Evolutionary conservation across 2,329 filamentous ascomycete genomes (phyloP).

Genomic region (Aspergillus novofumigatus): DNA sequence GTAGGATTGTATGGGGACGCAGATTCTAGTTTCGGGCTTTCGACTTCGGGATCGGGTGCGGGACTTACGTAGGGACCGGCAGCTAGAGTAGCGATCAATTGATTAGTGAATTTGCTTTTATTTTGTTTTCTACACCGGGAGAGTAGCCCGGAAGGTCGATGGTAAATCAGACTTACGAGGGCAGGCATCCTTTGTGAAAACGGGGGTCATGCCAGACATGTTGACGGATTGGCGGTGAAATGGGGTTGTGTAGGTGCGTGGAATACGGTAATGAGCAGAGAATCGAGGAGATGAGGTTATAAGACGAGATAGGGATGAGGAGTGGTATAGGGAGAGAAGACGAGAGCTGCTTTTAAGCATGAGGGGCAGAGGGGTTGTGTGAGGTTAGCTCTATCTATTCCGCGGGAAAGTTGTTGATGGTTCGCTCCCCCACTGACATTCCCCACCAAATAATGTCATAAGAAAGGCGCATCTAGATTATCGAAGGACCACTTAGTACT

Average conservation of each 20-base stretch:
- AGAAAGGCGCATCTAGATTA: not conserved
- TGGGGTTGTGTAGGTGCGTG: slow-evolving; percentile 1
- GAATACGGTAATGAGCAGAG: slow-evolving; percentile 10
- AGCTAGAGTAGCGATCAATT: slow-evolving; percentile 18
- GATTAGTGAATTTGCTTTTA: slow-evolving; percentile 6
- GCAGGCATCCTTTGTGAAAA: slow-evolving; percentile 42
- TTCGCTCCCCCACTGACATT: not conserved
- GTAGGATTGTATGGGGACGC: not conserved
- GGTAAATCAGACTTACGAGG: slow-evolving; percentile 36
- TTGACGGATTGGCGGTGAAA: slow-evolving; percentile 16
- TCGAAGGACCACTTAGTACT: not conserved
- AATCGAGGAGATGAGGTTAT: slow-evolving; percentile 5
- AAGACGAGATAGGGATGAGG: slow-evolving; percentile 3
- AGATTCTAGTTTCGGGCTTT: not conserved
- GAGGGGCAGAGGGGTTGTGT: slow-evolving; percentile 9
- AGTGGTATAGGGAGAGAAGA: slow-evolving; percentile 12
- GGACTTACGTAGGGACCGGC: slow-evolving; percentile 43
- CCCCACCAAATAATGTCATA: not conserved
- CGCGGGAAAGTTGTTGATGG: slow-evolving; percentile 16
- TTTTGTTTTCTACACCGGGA: not conserved
- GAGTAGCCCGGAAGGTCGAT: not conserved
- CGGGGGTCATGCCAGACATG: slow-evolving; percentile 38
- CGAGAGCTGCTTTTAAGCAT: slow-evolving; percentile 25
- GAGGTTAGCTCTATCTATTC: slow-evolving; percentile 8
- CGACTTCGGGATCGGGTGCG: slow-evolving; percentile 1